Percentiles rank a stretch among this genome's conserved stretches.
phyloP scores from a whole-genome alignment of 129 eudicot species.

The Artemisia annua region DNA sequence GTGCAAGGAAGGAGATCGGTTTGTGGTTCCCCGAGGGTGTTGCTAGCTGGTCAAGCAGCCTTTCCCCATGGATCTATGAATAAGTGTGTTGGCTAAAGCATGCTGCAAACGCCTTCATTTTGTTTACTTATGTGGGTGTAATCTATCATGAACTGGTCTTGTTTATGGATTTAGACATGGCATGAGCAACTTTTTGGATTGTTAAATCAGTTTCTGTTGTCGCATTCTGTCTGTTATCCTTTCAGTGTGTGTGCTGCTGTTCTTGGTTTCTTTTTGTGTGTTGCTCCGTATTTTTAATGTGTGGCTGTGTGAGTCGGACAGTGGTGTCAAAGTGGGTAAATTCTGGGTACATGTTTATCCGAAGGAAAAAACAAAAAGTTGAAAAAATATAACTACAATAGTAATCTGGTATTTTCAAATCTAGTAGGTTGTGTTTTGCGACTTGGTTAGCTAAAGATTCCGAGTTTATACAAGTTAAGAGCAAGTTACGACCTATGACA shows the following conservation, averaged over 20 bases:
- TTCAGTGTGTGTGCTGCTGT: too few relatives aligned
- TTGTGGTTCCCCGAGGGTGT: conserved; percentile 94
- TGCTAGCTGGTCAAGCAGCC: conserved; percentile 84
- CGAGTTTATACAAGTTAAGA: too few relatives aligned
- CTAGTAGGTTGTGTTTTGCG: too few relatives aligned
- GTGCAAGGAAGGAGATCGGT: conserved; percentile 85
- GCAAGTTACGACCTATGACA: too few relatives aligned
- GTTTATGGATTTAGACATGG: conserved; percentile 19
- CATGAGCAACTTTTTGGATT: conserved; percentile 5
- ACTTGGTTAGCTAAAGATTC: too few relatives aligned
- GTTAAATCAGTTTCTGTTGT: conserved; percentile 1
- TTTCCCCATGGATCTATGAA: conserved; percentile 83
- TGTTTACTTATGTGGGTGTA: conserved; percentile 21
- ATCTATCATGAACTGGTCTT: conserved; percentile 26
- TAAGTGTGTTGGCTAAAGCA: conserved; percentile 19
- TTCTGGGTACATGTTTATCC: too few relatives aligned
- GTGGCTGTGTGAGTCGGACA: too few relatives aligned
- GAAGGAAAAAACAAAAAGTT: too few relatives aligned
- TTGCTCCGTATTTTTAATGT: too few relatives aligned
- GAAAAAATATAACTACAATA: too few relatives aligned
- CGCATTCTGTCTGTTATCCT: not conserved
- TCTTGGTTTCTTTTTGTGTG: not conserved
- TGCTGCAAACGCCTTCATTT: conserved; percentile 1
- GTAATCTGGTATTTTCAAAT: too few relatives aligned
- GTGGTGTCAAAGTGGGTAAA: too few relatives aligned